Conservation (phyloP, 768 basidiomycete species). For the Mycena epipterygia region DNA sequence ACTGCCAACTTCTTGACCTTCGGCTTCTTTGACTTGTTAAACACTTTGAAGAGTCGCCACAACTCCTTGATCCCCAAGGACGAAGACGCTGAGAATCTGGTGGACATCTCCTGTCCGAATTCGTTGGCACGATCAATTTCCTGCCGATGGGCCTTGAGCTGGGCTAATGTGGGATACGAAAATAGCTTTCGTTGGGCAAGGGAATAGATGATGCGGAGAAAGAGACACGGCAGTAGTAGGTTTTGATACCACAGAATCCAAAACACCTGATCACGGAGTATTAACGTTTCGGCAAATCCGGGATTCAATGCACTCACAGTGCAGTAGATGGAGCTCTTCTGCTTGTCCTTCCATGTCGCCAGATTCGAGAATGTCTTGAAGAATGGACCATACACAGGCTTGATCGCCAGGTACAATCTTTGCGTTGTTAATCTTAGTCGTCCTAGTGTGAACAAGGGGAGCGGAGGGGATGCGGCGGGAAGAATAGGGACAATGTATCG, state of each 20-base stretch:
- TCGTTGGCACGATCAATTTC: slow-evolving; percentile 64
- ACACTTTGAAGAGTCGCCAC: slow-evolving; percentile 64
- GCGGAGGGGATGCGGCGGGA: slow-evolving; percentile 53
- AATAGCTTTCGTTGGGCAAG: slow-evolving; percentile 64
- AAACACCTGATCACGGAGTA: slow-evolving; percentile 56
- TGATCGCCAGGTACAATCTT: slow-evolving; percentile 66
- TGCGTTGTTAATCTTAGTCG: slow-evolving; percentile 65
- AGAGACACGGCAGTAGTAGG: slow-evolving; percentile 64
- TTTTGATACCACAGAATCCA: slow-evolving; percentile 77
- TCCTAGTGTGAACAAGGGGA: slow-evolving; percentile 67
- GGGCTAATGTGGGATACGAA: slow-evolving; percentile 66
- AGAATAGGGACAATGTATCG: slow-evolving; percentile 61
- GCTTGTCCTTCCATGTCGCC: slow-evolving; percentile 69
- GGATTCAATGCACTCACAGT: slow-evolving; percentile 42
- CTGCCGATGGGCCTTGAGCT: slow-evolving; percentile 66
- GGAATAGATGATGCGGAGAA: slow-evolving; percentile 61
- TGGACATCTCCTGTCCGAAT: slow-evolving; percentile 64
- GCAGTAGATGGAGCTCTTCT: slow-evolving; percentile 64
- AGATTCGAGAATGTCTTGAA: slow-evolving; percentile 53
- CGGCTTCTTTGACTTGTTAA: slow-evolving; percentile 52
- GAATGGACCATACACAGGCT: slow-evolving; percentile 65
- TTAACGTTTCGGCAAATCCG: neutral
- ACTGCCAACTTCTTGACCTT: slow-evolving; percentile 45
- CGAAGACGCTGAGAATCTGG: slow-evolving; percentile 60
- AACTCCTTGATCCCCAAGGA: slow-evolving; percentile 64